Base-by-base conservation (phyloP, 805 yeast genomes). In the Nakazawaea ambrosiae region DNA sequence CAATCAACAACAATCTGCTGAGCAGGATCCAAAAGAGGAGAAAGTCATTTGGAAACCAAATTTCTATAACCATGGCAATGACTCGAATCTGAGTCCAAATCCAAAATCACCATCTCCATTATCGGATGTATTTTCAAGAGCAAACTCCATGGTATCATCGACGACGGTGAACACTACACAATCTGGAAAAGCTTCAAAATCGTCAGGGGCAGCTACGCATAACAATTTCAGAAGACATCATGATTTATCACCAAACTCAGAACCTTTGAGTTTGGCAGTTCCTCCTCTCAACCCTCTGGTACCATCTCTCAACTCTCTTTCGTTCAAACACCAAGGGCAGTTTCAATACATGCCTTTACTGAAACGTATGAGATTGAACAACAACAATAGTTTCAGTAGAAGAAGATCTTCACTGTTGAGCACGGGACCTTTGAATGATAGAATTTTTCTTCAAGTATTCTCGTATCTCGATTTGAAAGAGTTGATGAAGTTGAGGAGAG, bases 351-450 rank as follows among this genome's bases (percentile, higher is more conserved):
- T 75, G 49, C 68, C 77, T 1, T 76, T 69, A 44, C 71, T 67
- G 33, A 73, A 72, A 44, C 61, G 86, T 49, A 49, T 73, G 34
- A 60, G 77, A 43, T 51, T 78, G 20, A 66, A 69, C 5, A 60
- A 55, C 25, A 48, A 75, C 16, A 58, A 65, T 26, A 66, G 68
- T 14, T 59, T 60, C 2, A 49, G 60, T 4, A 57, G 70, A 40
- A 61, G 85, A 38, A 60, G 78, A 37, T 75, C 85, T 0, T 77
- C 85, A 0, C 61, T 76, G 3, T 54, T 80, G 33, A 66, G 70
- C 17, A 65, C 69, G 32, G 78, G 81, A 4, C 73, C 78, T 1
- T 57, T 82, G 23, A 79, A 87, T 0, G 89, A 81, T 52, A 59
- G 72, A 15, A 51, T 81, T 5, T 57, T 81, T 28, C 51, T 79